Base-by-base conservation (phyloP, 805 yeast species). In the Hanseniaspora singularis region DNA sequence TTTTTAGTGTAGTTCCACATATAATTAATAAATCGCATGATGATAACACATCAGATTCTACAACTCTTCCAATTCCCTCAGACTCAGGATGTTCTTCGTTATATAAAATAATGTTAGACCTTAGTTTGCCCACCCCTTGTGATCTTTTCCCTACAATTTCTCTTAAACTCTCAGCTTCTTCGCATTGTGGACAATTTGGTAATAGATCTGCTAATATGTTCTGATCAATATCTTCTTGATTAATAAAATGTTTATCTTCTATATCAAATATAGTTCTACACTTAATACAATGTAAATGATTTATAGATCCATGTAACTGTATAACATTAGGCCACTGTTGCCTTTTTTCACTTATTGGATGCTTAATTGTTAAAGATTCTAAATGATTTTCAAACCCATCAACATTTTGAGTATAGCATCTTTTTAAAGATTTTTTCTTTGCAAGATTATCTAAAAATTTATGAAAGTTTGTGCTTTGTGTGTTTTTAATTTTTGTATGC, bases 361-460 rank as follows among this genome's bases (percentile, higher is more conserved):
- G 67, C 22, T 64, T 61, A 0, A 82, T 75, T 22, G 61, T 61
- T 46, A 79, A 58, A 50, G 68, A 53, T 1, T 71, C 61, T 30
- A 81, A 71, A 53, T 73, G 71, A 10, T 73, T 64, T 55, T 87
- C 96, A 40, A 87, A 66, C 40, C 86, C 75, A 62, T 87, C 96
- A 49, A 87, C 84, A 57, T 87, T 87, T 57, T 87, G 96, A 0
- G 95, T 84, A 59, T 87, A 87, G 49, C 87, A 68, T 54, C 95
- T 67, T 50, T 76, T 64, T 30, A 87, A 65, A 55, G 87, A 70
- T 30, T 77, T 77, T 49, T 78, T 77, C 15, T 65, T 66, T 24
- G 89, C 74, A 12, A 85, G 58, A 2, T 65, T 60, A 55, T 80
- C 69, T 46, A 87, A 62, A 60, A 80, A 69, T 38, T 66, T 62